Percentiles rank a stretch among this genome's conserved stretches.
Conservation (phyloP, 75 land plant genomes). For the Selaginella moellendorffii region DNA sequence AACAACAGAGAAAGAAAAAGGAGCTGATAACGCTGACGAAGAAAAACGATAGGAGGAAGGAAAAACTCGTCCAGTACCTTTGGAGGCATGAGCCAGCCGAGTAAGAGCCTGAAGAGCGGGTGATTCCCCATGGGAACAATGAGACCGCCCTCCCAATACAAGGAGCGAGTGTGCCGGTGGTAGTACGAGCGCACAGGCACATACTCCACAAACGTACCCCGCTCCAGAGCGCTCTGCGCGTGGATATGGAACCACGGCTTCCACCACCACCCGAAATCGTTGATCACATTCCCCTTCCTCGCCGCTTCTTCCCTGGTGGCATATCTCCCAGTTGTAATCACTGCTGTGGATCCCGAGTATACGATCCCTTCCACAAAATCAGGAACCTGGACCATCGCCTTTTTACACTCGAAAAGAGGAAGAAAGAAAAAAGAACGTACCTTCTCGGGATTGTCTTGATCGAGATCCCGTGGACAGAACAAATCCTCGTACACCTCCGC, state of each 20-base stretch:
- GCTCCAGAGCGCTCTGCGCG: constrained; percentile 15
- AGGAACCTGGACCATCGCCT: constrained; percentile 13
- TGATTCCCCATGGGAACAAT: constrained; percentile 29
- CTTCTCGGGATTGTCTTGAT: too few relatives aligned
- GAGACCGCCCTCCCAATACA: constrained; percentile 28
- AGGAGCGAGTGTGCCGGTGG: constrained; percentile 25
- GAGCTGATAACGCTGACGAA: too few relatives aligned
- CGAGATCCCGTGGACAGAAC: too few relatives aligned
- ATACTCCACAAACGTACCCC: constrained; percentile 22
- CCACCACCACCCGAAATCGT: constrained; percentile 24
- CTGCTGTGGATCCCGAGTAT: constrained; percentile 14
- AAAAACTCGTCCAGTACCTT: constrained; percentile 11
- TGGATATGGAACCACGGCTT: constrained; percentile 26
- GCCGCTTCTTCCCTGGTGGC: constrained; percentile 19
- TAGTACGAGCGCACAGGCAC: constrained; percentile 22
- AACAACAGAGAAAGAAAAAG: too few relatives aligned
- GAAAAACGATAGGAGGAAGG: too few relatives aligned
- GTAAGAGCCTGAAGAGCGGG: constrained; percentile 20
- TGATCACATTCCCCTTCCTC: constrained; percentile 20
- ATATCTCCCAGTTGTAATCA: constrained; percentile 28
- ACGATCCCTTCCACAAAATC: constrained; percentile 26
- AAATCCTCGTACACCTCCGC: constrained; percentile 6
- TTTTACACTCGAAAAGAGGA: background rate
- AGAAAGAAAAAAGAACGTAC: background rate
- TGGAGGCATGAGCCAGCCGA: constrained; percentile 33